Base-by-base conservation (phyloP, 495 filamentous ascomycete genomes). In the Hypoxylon crocopeplum region DNA sequence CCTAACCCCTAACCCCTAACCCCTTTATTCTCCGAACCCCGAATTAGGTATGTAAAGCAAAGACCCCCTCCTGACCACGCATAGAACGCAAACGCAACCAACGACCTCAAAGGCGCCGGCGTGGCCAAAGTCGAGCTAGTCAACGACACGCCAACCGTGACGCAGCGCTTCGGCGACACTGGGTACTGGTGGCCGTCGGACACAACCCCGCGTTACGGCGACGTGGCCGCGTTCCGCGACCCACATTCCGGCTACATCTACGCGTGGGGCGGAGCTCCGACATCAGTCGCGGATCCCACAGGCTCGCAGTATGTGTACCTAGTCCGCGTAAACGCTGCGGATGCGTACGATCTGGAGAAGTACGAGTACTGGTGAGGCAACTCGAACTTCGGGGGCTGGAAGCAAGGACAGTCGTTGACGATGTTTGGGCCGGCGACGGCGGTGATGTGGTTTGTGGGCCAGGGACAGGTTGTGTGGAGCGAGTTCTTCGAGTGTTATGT, bases 321-420 rank as follows among this genome's bases (percentile, higher is more conserved):
- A 44, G 59, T 66, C 10, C 60, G 74, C 15, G 74, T 75, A 5
- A 57, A 57, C 7, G 71, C 74, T 1, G 41, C 60, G 5, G 61
- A 68, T 3, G 71, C 73, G 0, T 75, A 72, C 27, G 64, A 75
- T 16, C 22, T 73, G 44, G 22, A 21, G 6, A 54, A 48, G 48
- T 75, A 76, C 40, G 64, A 75, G 54, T 76, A 76, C 48, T 77
- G 64, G 59, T 74, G 69, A 62, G 74, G 72, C n/a, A n/a, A n/a
- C n/a, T n/a, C n/a, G 5, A 49, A 48, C 3, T 20, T n/a, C 1
- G 46, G 20, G 12, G 71, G 72, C 0, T 75, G 71, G 71, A 70
- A 62, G 40, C 39, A 32, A 0, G 55, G 46, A n/a, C 36, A 65
- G 38, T 54, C 67, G 16, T 49, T 72, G 13, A 65, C 46, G 5